Evolutionary conservation across 2,329 filamentous ascomycete species (phyloP), one percentile per base, ranked within the genome.

Genomic region (Chalaropsis thielavioides): DNA sequence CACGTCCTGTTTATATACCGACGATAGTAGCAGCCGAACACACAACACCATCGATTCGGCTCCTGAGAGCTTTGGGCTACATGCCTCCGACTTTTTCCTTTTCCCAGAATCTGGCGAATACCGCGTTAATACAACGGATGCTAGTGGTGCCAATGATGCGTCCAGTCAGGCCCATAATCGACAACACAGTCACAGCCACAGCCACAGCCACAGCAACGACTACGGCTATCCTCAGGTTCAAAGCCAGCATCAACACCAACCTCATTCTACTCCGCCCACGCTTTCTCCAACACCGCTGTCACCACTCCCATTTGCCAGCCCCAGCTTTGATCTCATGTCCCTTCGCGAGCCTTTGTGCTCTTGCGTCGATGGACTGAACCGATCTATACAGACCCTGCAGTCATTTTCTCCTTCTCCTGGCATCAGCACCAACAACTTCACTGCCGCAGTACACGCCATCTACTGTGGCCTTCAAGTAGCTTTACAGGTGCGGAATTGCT

Each of bases 281-380:
- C 31, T 58, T 7, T 58, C 51, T 17, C 51, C 51, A 17, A n/a
- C 51, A 3, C 27, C 8, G 11, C 49, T 58, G 8, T 58, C 51
- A 15, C 51, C 51, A 24, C 41, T 46, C 11, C 41, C 19, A 27
- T 46, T 35, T 40, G 13, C 31, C 61, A 51, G 31, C 46, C n/a
- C 43, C 44, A 63, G 13, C 61, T 38, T 41, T 19, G 31, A 17
- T 19, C 13, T 43, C 17, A 15, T 43, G 6, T 2, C 40, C 13
- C 17, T 40, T 19, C 15, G 73, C 15, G 71, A 66, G 51, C 69
- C 72, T 27, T 66, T 69, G 17, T 84, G 82, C 67, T 71, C 74
- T 64, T 84, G 82, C 67, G 76, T 80, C 0, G 76, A 78, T 0
- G 75, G 73, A 15, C 74, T 84, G 15, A 82, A 79, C 69, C 75